These are phyloP conservation scores for Biscogniauxia marginata DNA, from an alignment of 2,329 filamentous ascomycete genomes.

Conservation along the genomic window DNA sequence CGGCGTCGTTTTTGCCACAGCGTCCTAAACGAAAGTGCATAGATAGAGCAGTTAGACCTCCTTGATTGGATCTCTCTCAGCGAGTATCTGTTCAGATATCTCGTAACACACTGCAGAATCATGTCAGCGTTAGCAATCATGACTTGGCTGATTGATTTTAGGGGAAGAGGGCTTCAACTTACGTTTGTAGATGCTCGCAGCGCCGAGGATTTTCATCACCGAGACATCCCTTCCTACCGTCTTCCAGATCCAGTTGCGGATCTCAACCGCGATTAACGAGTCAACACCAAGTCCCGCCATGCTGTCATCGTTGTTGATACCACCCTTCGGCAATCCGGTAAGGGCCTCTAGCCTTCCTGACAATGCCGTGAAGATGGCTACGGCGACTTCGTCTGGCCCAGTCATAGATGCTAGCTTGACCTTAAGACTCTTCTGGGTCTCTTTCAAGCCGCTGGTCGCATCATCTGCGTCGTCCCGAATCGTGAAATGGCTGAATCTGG, in stretches of 20 bases:
- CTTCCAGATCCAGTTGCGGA: constrained; percentile 38
- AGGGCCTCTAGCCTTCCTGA: constrained; percentile 28
- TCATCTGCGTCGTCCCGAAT: constrained; percentile 16
- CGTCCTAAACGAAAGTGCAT: too few relatives aligned
- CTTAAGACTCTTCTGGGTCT: constrained; percentile 22
- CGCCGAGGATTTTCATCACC: constrained; percentile 33
- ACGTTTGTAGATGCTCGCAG: constrained; percentile 24
- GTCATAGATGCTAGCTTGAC: constrained; percentile 29
- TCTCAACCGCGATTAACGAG: constrained; percentile 41
- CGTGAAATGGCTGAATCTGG: constrained; percentile 42
- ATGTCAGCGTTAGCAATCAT: background rate
- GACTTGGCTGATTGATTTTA: too few relatives aligned
- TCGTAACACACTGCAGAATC: background rate
- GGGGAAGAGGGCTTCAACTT: constrained; percentile 6
- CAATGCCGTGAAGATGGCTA: constrained; percentile 30
- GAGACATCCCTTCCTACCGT: constrained; percentile 32
- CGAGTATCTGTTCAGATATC: background rate
- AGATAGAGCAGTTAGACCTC: too few relatives aligned
- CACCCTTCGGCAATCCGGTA: constrained; percentile 31
- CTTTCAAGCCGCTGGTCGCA: background rate
- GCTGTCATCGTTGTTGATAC: constrained; percentile 32
- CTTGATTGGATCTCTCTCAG: background rate
- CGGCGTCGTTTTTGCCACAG: too few relatives aligned
- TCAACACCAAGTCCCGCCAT: constrained; percentile 41
- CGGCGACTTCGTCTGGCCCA: constrained; percentile 21